A percentile compares a stretch with the other conserved stretches of the same genome.
phyloP scores from a whole-genome alignment of 441 rosid species.

The Daphne laureola region DNA sequence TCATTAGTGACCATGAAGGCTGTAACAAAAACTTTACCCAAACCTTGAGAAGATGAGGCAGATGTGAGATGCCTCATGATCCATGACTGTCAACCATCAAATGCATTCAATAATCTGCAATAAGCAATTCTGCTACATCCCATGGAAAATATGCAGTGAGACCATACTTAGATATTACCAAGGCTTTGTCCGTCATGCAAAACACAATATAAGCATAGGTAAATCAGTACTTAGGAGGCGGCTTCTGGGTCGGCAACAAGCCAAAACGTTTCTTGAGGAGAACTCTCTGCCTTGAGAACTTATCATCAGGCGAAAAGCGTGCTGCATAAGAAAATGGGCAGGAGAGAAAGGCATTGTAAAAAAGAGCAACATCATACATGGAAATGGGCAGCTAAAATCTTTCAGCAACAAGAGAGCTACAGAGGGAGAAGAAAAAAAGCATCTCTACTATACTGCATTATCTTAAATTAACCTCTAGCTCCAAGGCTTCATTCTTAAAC shows the following conservation, averaged over 20 bases:
- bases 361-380: neutral
- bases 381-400: neutral
- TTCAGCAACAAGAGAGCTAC: neutral
- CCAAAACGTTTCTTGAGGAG: constrained; percentile 87
- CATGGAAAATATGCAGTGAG: too few species aligned
- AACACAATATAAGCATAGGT: neutral
- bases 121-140: too few species aligned
- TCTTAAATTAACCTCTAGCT: too few species aligned
- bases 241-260: constrained; percentile 71
- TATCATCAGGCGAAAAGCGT: constrained; percentile 98
- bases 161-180: neutral
- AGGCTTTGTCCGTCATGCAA: neutral
- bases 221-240: constrained; percentile 65
- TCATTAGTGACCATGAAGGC: too few species aligned
- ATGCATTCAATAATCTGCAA: too few species aligned
- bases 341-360: neutral
- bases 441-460: neutral
- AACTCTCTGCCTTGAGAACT: constrained; percentile 83
- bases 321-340: constrained; percentile 37
- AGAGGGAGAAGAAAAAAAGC: neutral
- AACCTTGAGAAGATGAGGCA: too few species aligned
- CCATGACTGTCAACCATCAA: too few species aligned
- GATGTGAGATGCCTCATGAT: too few species aligned
- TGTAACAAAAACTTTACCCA: too few species aligned
- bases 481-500: too few species aligned